Base-by-base conservation (phyloP, 305 asterid genomes). In the Fraxinus sp. region DNA sequence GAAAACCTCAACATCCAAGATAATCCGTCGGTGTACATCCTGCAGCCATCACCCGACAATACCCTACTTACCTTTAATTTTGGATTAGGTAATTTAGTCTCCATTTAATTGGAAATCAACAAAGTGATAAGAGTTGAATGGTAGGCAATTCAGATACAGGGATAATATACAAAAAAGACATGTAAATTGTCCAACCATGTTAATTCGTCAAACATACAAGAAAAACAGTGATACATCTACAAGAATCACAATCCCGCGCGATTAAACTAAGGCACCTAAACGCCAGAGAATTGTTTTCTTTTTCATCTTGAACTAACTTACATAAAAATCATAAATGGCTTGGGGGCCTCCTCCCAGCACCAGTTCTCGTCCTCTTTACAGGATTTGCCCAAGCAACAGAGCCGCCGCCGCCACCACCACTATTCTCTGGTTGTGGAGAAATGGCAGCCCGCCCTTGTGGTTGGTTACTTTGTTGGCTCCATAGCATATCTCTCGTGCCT, bases 341-440 rank as follows among this genome's bases (percentile, higher is more conserved):
- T 4, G 97, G 96, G 1, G 98, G 94, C 83, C 99, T 85, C 87
- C 95, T 94, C n/a, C 92, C 97, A 16, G 96, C 91, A 86, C 92
- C 99, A 4, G 94, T 94, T 83, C 99, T 89, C 97, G 93, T 83
- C 85, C 93, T 90, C 93, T 97, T 97, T 5, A 97, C 99, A 8
- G 99, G 99, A 80, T 97, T 97, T 0, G 99, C 97, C 99, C 99
- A 97, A 18, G 98, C 97, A 37, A 93, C 97, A 9, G 91, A 79
- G 35, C 88, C n/a, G n/a, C n/a, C n/a, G n/a, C n/a, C n/a, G n/a
- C n/a, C n/a, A n/a, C n/a, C 86, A 52, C 92, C 89, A 81, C 93
- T 90, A 84, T 85, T 88, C 74, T 87, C 92, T 84, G 88, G 95
- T 76, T 88, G 93, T 37, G 98, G 96, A 22, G 98, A 89, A 35